Evolutionary conservation across 345 rosid species (phyloP), one percentile per base, ranked within the genome.

Genomic region (Eucalyptus cloeziana): DNA sequence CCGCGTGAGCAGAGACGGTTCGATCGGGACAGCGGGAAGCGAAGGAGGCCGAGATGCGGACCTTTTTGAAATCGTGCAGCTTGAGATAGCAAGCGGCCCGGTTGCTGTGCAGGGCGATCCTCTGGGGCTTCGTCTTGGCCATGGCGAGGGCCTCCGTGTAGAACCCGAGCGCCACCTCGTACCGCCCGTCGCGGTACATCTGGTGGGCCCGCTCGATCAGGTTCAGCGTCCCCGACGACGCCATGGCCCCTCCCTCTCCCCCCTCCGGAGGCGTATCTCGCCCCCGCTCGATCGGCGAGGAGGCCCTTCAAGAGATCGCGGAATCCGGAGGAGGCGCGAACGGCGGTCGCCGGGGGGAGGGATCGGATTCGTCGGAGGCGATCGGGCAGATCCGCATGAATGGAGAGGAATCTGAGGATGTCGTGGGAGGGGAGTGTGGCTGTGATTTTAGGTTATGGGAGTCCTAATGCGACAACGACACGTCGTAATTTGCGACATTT

Each of bases 61-160:
- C 99, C 97, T 94, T 93, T 58, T 93, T 91, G 98, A 97, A 97
- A 90, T 93, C 92, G 91, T 95, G 99, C 60, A 97, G 86, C 85
- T 96, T 97, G 91, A 97, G 90, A 88, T 88, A 97, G 90, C 99
- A 97, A 91, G 99, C 99, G 86, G 99, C 99, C 69, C 99, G 92
- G 89, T 97, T 97, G 90, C 99, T 97, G 89, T 97, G 98, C 88
- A 97, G 90, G 87, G 98, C 95, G 93, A 97, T 97, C 96, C 92
- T 96, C 91, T 96, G 99, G 21, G 95, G 93, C 45, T 93, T 96
- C 27, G 96, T 89, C 90, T 93, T 96, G 85, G 98, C 98, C 87
- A 94, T 86, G 43, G 94, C 89, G 87, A 96, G 98, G 52, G 99
- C 98, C 88, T 95, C 96, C 24, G 98, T 94, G 92, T 96, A 97